Evolutionary conservation across 768 basidiomycete genomes (phyloP).

Genomic region (Lyophyllum decastes): DNA sequence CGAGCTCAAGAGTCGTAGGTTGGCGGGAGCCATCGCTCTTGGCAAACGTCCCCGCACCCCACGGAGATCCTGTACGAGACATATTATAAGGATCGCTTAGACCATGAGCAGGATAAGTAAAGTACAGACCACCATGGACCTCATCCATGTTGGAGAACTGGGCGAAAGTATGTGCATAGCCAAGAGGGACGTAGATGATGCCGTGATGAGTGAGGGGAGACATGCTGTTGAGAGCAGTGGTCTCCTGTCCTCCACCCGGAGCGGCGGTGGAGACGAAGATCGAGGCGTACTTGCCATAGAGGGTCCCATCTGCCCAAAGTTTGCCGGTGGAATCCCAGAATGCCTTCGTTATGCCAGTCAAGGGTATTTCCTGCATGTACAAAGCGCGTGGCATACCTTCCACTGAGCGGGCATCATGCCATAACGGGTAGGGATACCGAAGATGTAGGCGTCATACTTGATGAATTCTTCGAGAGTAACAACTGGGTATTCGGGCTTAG

Average conservation of each 20-base stretch:
- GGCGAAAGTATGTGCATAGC: conserved; percentile 51
- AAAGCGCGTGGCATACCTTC: conserved; percentile 47
- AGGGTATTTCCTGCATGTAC: not conserved
- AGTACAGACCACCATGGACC: conserved; percentile 58
- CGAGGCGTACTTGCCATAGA: conserved; percentile 76
- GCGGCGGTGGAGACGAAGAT: conserved; percentile 73
- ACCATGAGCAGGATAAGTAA: not conserved
- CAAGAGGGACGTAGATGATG: conserved; percentile 70
- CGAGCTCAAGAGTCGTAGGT: conserved; percentile 56
- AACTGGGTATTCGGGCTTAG: conserved; percentile 73
- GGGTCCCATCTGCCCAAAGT: conserved; percentile 58
- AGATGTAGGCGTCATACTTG: conserved; percentile 69
- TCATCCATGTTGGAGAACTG: conserved; percentile 44
- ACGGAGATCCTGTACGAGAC: conserved; percentile 59
- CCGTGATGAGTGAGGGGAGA: conserved; percentile 74
- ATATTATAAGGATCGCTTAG: not conserved
- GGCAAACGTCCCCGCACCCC: conserved; percentile 77
- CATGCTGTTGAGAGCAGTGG: conserved; percentile 51
- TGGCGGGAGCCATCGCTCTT: conserved; percentile 57
- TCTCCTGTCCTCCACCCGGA: conserved; percentile 78
- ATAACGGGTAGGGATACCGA: conserved; percentile 81
- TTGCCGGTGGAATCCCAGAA: conserved; percentile 82
- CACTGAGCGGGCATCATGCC: conserved; percentile 81
- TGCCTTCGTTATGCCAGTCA: conserved; percentile 34
- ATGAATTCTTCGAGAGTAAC: conserved; percentile 54